A percentile compares a stretch with the other conserved stretches of the same genome.
These are phyloP conservation scores for Heracleum sosnowskyi DNA, from an alignment of 129 eudicot species.

Conservation along the genomic window DNA sequence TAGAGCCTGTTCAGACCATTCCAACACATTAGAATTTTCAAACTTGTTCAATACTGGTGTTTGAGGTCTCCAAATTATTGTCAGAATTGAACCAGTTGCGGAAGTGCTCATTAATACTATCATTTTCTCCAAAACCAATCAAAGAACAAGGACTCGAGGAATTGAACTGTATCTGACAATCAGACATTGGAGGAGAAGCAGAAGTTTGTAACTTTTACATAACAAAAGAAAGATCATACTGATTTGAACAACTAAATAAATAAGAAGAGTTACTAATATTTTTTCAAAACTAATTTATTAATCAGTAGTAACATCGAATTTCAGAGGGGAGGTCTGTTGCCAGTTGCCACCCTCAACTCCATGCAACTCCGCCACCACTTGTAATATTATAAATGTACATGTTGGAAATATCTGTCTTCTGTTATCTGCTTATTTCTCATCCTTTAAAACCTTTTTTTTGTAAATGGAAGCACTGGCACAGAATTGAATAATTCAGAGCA, in stretches of 20 bases:
- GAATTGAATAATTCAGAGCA: conserved; percentile 50
- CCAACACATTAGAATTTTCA: not conserved
- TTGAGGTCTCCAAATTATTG: not conserved
- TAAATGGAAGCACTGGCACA: conserved; percentile 74
- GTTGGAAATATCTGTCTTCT: too few relatives aligned
- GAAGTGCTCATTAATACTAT: not conserved
- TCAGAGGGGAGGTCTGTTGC: not conserved
- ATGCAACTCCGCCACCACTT: not conserved
- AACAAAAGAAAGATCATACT: too few relatives aligned
- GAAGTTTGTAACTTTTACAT: too few relatives aligned
- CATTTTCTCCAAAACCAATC: not conserved
- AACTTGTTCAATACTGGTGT: not conserved
- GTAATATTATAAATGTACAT: not conserved
- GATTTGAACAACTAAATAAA: too few relatives aligned
- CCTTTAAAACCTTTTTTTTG: not conserved
- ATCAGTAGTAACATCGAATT: not conserved
- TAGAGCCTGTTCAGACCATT: not conserved
- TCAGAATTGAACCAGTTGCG: not conserved
- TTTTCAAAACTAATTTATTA: too few relatives aligned
- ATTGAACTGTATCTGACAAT: too few relatives aligned
- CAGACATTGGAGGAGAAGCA: too few relatives aligned
- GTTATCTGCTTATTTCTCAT: not conserved
- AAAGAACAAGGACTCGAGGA: not conserved
- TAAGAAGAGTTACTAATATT: too few relatives aligned
- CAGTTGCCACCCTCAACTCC: not conserved